Evolutionary conservation across 1,284 basidiomycete species (phyloP).

Genomic region (Papiliotrema terrestris): DNA sequence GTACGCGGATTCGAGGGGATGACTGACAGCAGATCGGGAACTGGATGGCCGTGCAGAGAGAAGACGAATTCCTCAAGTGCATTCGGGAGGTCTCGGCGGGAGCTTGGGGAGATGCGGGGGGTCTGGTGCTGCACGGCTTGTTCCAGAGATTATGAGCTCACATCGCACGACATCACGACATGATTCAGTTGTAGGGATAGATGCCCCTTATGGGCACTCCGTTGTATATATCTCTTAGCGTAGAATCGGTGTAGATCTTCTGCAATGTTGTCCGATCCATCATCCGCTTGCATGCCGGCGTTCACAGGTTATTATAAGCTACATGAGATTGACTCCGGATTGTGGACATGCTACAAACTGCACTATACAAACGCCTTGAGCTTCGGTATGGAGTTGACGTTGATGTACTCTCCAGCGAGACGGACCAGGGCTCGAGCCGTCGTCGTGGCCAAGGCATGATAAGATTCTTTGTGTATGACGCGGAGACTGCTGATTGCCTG

Average conservation of each 20-base stretch:
- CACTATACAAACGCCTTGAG: constrained; percentile 12
- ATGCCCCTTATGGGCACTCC: too few species aligned
- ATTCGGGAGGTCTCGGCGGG: constrained; percentile 44
- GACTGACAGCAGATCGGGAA: constrained; percentile 20
- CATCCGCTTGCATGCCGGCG: too few species aligned
- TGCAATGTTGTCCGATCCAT: too few species aligned
- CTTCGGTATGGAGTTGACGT: constrained; percentile 20
- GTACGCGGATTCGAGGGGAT: neutral
- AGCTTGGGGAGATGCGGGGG: constrained; percentile 39
- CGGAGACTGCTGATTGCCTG: constrained; percentile 20
- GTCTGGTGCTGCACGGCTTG: constrained; percentile 31
- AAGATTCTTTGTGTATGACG: constrained; percentile 33
- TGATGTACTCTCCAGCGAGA: constrained; percentile 25
- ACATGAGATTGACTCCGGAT: too few species aligned
- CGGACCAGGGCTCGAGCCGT: constrained; percentile 17
- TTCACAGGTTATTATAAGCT: too few species aligned
- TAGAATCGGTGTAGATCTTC: too few species aligned
- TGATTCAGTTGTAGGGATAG: too few species aligned
- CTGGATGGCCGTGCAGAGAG: constrained; percentile 29
- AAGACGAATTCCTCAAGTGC: constrained; percentile 31
- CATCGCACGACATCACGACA: neutral
- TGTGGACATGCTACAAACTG: too few species aligned
- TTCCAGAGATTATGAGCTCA: constrained; percentile 7
- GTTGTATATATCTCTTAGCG: too few species aligned
- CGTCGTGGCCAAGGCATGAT: constrained; percentile 26